Percentiles rank a stretch among this genome's conserved stretches.
These are phyloP conservation scores for Cystofilobasidium macerans DNA, from an alignment of 768 basidiomycete species.

Conservation along the genomic window DNA sequence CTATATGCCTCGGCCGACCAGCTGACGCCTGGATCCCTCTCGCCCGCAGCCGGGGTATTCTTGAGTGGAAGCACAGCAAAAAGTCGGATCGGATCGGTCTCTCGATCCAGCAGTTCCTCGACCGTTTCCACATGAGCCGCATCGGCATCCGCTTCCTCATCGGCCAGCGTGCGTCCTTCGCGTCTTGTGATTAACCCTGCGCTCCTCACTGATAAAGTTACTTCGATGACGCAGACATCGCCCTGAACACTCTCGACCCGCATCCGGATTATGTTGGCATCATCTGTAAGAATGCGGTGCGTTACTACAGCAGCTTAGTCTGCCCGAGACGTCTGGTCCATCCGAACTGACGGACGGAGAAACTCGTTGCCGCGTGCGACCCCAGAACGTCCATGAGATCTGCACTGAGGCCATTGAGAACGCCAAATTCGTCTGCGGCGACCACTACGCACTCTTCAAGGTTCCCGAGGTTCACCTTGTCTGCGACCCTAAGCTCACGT, in stretches of 20 bases:
- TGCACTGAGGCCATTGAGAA: slow-evolving; percentile 99
- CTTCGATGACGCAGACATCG: slow-evolving; percentile 55
- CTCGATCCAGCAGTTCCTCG: slow-evolving; percentile 90
- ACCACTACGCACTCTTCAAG: slow-evolving; percentile 86
- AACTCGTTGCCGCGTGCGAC: neutral
- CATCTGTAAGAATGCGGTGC: slow-evolving; percentile 80
- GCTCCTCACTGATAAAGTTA: slow-evolving; percentile 13
- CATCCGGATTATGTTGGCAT: slow-evolving; percentile 89
- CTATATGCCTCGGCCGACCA: neutral
- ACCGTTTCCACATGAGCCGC: slow-evolving; percentile 90
- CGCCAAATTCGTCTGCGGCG: slow-evolving; percentile 73
- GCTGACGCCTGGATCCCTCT: neutral
- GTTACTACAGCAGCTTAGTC: slow-evolving; percentile 33
- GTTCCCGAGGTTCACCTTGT: slow-evolving; percentile 93
- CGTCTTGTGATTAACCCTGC: no score
- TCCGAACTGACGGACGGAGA: neutral
- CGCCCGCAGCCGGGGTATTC: slow-evolving; percentile 57
- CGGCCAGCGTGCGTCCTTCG: slow-evolving; percentile 69
- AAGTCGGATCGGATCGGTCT: slow-evolving; percentile 44
- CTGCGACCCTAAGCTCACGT: slow-evolving; percentile 72
- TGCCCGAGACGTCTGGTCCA: no score
- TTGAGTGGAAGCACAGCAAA: slow-evolving; percentile 82
- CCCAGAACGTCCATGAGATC: slow-evolving; percentile 84
- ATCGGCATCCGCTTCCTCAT: slow-evolving; percentile 91
- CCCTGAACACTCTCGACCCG: slow-evolving; percentile 79